These are phyloP conservation scores for Rosa persica DNA, from an alignment of 306 rosid species.

Conservation along the genomic window DNA sequence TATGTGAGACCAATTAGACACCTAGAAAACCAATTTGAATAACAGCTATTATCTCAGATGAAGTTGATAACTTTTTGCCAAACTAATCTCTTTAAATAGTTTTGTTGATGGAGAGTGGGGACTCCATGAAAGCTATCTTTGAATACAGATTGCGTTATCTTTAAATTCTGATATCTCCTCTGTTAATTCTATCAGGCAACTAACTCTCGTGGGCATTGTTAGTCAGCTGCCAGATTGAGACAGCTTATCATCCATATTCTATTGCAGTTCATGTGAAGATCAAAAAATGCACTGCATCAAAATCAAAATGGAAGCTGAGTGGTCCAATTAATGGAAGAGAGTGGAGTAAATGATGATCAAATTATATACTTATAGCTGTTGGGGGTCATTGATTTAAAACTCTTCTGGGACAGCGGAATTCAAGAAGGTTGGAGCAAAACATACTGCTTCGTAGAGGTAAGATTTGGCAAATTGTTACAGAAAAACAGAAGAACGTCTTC, in stretches of 20 bases:
- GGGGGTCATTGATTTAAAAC: neutral
- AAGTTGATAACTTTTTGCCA: too few relatives aligned
- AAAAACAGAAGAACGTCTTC: neutral
- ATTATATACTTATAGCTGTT: neutral
- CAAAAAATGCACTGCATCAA: neutral
- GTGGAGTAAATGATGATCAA: neutral
- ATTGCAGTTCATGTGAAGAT: neutral
- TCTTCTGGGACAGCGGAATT: neutral
- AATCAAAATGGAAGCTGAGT: neutral
- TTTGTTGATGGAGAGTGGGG: too few relatives aligned
- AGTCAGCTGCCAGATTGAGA: neutral
- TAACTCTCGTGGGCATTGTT: neutral
- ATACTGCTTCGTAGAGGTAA: neutral
- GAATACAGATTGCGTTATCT: neutral
- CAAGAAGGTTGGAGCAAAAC: neutral
- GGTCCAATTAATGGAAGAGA: neutral
- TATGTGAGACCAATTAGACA: too few relatives aligned
- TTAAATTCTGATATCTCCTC: neutral
- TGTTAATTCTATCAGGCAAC: neutral
- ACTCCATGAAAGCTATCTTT: too few relatives aligned
- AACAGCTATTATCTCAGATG: too few relatives aligned
- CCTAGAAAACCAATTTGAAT: too few relatives aligned
- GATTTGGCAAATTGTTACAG: too few relatives aligned
- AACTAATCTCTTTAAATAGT: too few relatives aligned
- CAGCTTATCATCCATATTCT: neutral